These are phyloP conservation scores for Schizonepeta tenuifolia DNA, from an alignment of 257 asterid genomes.

Conservation along the genomic window DNA sequence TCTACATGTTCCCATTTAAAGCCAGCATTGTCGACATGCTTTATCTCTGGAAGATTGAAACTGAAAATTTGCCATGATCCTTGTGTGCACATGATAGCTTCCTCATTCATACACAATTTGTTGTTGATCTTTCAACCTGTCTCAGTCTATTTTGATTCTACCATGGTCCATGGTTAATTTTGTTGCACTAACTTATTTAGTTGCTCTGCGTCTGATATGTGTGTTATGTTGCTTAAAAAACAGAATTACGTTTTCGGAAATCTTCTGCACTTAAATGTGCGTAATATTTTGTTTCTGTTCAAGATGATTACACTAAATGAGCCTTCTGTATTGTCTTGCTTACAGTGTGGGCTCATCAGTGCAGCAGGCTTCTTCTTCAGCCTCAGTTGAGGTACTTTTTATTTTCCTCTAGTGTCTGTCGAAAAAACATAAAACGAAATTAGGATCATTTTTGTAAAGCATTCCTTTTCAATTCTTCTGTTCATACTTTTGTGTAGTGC, in stretches of 20 bases:
- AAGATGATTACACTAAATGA: constrained; percentile 9
- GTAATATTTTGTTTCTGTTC: constrained; percentile 5
- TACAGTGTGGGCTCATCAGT: constrained; percentile 63
- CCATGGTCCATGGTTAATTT: not conserved
- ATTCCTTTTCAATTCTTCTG: not conserved
- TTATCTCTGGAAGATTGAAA: constrained; percentile 8
- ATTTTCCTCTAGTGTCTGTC: constrained; percentile 24
- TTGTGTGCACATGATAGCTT: not conserved
- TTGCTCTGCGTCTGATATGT: constrained; percentile 7
- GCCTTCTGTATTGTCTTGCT: constrained; percentile 37
- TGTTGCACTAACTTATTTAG: not conserved
- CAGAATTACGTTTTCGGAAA: not conserved
- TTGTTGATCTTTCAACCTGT: not conserved
- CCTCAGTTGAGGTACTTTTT: constrained; percentile 67
- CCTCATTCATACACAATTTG: not conserved
- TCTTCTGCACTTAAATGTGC: constrained; percentile 20
- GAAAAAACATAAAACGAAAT: not conserved
- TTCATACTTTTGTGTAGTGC: not conserved
- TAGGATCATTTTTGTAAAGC: not conserved
- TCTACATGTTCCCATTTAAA: not conserved
- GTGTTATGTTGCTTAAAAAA: not conserved
- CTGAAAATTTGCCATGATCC: not conserved
- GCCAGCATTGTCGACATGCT: not conserved
- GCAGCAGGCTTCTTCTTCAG: constrained; percentile 72
- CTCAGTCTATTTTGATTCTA: not conserved